Evolutionary conservation across 2,329 filamentous ascomycete genomes (phyloP).

Genomic region (Nothophaeocryptopus gaeumannii): DNA sequence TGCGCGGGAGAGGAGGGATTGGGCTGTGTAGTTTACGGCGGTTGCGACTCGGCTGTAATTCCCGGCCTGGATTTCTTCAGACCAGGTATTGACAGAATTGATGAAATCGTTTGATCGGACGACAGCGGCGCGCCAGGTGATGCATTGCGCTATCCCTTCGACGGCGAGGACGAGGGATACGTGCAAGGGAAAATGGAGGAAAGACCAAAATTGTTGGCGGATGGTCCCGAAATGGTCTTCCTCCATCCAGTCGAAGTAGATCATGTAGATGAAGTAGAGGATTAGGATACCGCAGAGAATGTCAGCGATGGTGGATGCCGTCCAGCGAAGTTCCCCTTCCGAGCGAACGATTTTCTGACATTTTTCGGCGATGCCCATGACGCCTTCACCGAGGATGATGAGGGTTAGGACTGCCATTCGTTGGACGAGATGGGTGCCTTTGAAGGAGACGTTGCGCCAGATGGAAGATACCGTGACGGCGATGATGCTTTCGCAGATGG

Average conservation of each 20-base stretch:
- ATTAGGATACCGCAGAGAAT: constrained; percentile 35
- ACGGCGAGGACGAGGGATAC: constrained; percentile 20
- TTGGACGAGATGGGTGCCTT: constrained; percentile 39
- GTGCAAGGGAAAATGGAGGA: constrained; percentile 28
- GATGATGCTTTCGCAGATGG: constrained; percentile 32
- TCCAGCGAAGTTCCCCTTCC: constrained; percentile 18
- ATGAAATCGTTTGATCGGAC: constrained; percentile 14
- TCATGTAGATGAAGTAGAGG: constrained; percentile 32
- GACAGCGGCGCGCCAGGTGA: constrained; percentile 33
- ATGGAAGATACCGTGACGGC: constrained; percentile 34
- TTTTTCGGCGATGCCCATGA: constrained; percentile 37
- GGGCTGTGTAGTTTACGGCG: constrained; percentile 12
- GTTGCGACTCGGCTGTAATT: constrained; percentile 3
- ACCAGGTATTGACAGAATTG: constrained; percentile 3
- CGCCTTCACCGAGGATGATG: constrained; percentile 41
- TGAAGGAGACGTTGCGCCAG: constrained; percentile 39
- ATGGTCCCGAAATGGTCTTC: constrained; percentile 26
- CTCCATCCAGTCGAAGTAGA: constrained; percentile 26
- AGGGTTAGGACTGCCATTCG: constrained; percentile 40
- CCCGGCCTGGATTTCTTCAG: background rate
- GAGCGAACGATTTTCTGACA: constrained; percentile 36
- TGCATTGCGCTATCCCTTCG: constrained; percentile 31
- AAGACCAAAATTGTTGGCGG: constrained; percentile 26
- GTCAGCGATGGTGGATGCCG: constrained; percentile 31
- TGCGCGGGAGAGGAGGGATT: constrained; percentile 14